Conservation (phyloP, 2,329 filamentous ascomycete genomes). For the Aspergillus vadensis region DNA sequence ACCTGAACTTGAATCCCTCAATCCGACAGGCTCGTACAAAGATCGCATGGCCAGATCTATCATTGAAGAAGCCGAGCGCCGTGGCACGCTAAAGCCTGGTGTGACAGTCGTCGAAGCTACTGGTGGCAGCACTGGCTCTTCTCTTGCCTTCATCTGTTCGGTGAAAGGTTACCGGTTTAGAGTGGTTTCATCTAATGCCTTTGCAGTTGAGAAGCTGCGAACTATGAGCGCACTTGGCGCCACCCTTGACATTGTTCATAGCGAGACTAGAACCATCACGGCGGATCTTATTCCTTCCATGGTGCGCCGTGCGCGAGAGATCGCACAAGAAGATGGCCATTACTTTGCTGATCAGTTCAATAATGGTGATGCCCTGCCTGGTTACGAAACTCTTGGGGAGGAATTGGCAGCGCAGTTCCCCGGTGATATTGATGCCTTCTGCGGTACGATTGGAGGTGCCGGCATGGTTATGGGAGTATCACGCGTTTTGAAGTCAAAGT, state of each 20-base stretch:
- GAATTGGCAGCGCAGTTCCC: conserved; percentile 19
- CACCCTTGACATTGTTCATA: conserved; percentile 15
- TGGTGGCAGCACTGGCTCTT: conserved; percentile 71
- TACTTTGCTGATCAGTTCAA: conserved; percentile 18
- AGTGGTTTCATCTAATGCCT: conserved; percentile 17
- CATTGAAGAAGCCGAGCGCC: conserved; percentile 86
- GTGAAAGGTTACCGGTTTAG: conserved; percentile 17
- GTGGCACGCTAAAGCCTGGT: conserved; percentile 83
- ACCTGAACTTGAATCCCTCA: conserved; percentile 81
- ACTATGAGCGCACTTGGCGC: conserved; percentile 19
- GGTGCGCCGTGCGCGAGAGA: conserved; percentile 7
- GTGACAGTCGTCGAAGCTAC: conserved; percentile 93
- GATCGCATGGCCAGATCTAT: conserved; percentile 88
- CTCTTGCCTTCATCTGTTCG: conserved; percentile 19
- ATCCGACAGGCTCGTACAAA: conserved; percentile 83
- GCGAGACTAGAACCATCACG: conserved; percentile 8
- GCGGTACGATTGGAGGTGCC: conserved; percentile 15
- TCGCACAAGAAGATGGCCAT: background rate
- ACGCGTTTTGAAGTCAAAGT: conserved; percentile 7
- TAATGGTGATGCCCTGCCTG: conserved; percentile 15
- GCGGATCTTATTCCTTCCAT: conserved; percentile 14
- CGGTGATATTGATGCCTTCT: conserved; percentile 19
- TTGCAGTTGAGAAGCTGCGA: conserved; percentile 13
- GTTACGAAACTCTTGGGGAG: conserved; percentile 12
- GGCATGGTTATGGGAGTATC: conserved; percentile 20